Base-by-base conservation (phyloP, 1,284 basidiomycete genomes). In the Ceratobasidium sp. region DNA sequence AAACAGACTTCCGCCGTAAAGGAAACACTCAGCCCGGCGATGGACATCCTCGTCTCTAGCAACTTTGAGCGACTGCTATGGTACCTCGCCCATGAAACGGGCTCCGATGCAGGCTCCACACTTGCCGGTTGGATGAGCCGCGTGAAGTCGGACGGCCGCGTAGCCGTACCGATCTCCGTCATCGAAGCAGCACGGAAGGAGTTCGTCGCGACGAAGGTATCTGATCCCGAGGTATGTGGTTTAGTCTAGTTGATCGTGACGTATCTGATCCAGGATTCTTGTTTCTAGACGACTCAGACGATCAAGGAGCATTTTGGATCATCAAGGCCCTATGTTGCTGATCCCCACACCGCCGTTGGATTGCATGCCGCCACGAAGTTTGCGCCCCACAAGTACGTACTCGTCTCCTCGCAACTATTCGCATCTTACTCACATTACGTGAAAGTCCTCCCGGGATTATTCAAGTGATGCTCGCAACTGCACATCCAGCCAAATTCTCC, bases 341-440 rank as follows among this genome's bases (percentile, higher is more conserved):
- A 99, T 82, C 98, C 98, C 11, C 98, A 99, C 82, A 99, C 97
- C 0, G 95, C 97, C n/a, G 97, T 99, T 51, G 98, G 93, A 4
- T 87, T 99, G 22, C 86, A 89, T 19, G 91, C 90, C 9, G 90
- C 90, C 11, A 80, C 84, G 71, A 82, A 85, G 66, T 83, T 92
- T 24, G 83, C 86, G 31, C 75, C 80, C 33, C 79, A 83, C 47
- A 88, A 86, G 86, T 88, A 77, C 75, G 84, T 33, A 48, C 31
- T 41, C 51, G 27, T 50, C n/a, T n/a, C 75, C 22, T 75, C n/a
- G 24, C 24, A 41, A 41, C 50, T 57, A 47, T 69, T 47, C 78
- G 17, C 17, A 57, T n/a, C 27, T 8, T 31, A 51, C 74, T 53
- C 15, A 67, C 64, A 14, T 53, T 15, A n/a, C 22, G 17, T 19